These are phyloP conservation scores for Sugiyamaella chiloensis DNA, from an alignment of 805 yeast species.

Conservation along the genomic window DNA sequence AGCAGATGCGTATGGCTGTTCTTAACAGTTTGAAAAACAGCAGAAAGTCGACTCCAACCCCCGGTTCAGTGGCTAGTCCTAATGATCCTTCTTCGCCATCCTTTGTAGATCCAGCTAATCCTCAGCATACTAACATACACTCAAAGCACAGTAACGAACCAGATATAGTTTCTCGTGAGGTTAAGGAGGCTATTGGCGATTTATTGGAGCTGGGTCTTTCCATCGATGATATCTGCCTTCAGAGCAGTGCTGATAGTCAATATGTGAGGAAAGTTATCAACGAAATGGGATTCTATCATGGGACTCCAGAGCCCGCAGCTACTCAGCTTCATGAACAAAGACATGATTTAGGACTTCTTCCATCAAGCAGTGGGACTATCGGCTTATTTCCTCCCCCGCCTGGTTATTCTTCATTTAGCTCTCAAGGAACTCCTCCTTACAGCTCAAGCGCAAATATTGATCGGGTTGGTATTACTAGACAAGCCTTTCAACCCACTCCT, in stretches of 20 bases:
- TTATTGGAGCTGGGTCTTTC: slow-evolving; percentile 27
- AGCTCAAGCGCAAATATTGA: neutral
- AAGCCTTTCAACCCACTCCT: neutral
- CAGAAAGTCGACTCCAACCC: neutral
- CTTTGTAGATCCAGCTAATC: too few relatives aligned
- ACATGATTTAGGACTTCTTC: too few relatives aligned
- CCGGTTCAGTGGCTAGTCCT: too few relatives aligned
- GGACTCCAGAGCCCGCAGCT: neutral
- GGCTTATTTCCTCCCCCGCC: too few relatives aligned
- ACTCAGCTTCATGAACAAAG: too few relatives aligned
- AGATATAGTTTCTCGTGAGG: too few relatives aligned
- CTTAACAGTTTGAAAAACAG: slow-evolving; percentile 15
- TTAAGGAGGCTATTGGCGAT: slow-evolving; percentile 21
- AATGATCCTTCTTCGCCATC: too few relatives aligned
- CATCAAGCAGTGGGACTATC: too few relatives aligned
- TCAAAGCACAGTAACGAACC: too few relatives aligned
- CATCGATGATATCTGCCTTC: neutral
- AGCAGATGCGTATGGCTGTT: slow-evolving; percentile 20
- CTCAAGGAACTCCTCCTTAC: neutral
- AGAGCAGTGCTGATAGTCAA: neutral
- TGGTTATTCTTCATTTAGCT: neutral
- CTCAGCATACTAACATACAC: too few relatives aligned
- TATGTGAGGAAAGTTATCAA: neutral
- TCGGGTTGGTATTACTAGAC: neutral
- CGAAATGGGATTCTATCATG: neutral